Evolutionary conservation across 495 filamentous ascomycete species (phyloP).

Genomic region (Aspergillus homomorphus): DNA sequence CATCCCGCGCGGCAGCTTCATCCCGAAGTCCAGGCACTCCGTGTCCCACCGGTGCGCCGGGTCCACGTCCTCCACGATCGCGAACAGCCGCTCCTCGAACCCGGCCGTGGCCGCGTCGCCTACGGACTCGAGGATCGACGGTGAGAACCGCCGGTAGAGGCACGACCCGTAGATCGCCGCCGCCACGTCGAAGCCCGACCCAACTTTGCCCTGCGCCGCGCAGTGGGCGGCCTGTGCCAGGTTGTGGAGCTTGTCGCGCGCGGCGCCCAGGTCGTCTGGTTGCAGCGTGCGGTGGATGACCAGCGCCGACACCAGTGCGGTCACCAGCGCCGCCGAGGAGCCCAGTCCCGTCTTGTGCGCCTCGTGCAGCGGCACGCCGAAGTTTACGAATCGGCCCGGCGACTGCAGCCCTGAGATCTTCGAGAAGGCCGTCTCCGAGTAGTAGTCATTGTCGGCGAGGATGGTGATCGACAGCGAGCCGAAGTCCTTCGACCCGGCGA

Average conservation of each 20-base stretch:
- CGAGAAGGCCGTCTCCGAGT: slow-evolving; percentile 64
- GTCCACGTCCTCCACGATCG: slow-evolving; percentile 59
- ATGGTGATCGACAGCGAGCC: slow-evolving; percentile 75
- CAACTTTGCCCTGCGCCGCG: slow-evolving; percentile 93
- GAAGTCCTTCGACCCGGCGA: slow-evolving; percentile 53
- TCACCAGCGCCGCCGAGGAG: slow-evolving; percentile 92
- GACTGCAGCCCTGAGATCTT: slow-evolving; percentile 25
- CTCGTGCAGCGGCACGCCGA: slow-evolving; percentile 66
- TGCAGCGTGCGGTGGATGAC: slow-evolving; percentile 76
- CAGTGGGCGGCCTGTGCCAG: slow-evolving; percentile 91
- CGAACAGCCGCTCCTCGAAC: slow-evolving; percentile 64
- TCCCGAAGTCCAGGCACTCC: slow-evolving; percentile 60
- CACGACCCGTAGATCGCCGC: slow-evolving; percentile 88
- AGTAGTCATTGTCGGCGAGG: slow-evolving; percentile 93
- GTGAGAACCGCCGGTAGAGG: slow-evolving; percentile 86
- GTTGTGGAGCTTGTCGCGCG: slow-evolving; percentile 70
- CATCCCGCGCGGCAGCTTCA: slow-evolving; percentile 62
- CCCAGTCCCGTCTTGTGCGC: slow-evolving; percentile 97
- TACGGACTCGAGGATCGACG: slow-evolving; percentile 62
- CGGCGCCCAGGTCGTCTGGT: slow-evolving; percentile 50
- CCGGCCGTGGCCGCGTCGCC: slow-evolving; percentile 59
- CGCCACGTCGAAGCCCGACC: slow-evolving; percentile 95
- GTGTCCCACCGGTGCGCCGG: slow-evolving; percentile 67
- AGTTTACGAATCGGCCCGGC: slow-evolving; percentile 61
- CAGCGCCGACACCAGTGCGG: slow-evolving; percentile 78